Evolutionary conservation across 2,329 filamentous ascomycete species (phyloP).

Genomic region (Furcasterigmium furcatum): DNA sequence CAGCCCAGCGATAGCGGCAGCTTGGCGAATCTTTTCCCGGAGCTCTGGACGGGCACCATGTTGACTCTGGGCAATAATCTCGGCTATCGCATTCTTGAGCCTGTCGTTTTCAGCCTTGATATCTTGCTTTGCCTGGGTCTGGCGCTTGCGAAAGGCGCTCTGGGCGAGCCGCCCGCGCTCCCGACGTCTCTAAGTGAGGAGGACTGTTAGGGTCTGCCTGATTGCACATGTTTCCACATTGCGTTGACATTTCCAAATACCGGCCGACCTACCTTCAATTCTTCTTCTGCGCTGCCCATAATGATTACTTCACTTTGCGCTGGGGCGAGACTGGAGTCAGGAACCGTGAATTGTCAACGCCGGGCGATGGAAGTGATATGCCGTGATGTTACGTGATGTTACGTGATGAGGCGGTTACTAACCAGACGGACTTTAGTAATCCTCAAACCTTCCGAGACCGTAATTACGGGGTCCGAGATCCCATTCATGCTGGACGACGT

Average conservation of each 20-base stretch:
- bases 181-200: slow-evolving; percentile 18
- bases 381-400: not conserved
- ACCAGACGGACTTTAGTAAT: too few species aligned
- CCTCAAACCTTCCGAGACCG: too few species aligned
- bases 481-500: too few species aligned
- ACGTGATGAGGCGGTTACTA: not conserved
- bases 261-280: not conserved
- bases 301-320: not conserved
- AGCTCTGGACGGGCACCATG: slow-evolving; percentile 12
- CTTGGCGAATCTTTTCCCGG: slow-evolving; percentile 13
- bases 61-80: slow-evolving; percentile 11
- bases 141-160: slow-evolving; percentile 24
- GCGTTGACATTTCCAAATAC: too few species aligned
- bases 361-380: too few species aligned
- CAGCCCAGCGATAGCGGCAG: slow-evolving; percentile 4
- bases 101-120: slow-evolving; percentile 16
- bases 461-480: too few species aligned
- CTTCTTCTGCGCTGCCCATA: not conserved
- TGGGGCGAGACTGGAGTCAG: not conserved
- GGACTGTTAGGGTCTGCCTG: slow-evolving; percentile 8
- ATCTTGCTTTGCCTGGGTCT: slow-evolving; percentile 13
- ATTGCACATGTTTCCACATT: not conserved
- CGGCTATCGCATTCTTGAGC: slow-evolving; percentile 16
- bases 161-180: slow-evolving; percentile 25
- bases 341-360: not conserved